phyloP scores from a whole-genome alignment of 1,139 yeast genomes.

The Candida sojae region DNA sequence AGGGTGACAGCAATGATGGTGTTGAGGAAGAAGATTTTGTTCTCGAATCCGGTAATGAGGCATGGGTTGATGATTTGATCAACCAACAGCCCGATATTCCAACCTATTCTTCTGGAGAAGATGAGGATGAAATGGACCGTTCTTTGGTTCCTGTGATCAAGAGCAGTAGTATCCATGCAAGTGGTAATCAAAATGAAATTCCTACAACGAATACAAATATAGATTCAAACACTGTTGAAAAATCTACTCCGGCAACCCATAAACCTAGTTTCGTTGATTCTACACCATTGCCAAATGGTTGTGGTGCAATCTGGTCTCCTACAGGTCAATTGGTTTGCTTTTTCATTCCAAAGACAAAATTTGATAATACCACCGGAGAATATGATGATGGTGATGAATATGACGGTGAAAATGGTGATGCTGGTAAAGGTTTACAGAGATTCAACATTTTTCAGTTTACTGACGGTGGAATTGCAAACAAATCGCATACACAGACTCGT shows the following conservation, averaged over 20 bases:
- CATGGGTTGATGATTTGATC: conserved; percentile 48
- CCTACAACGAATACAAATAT: background rate
- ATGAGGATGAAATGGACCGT: conserved; percentile 19
- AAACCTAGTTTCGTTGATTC: conserved; percentile 52
- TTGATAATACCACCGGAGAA: conserved; percentile 10
- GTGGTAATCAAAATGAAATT: too few species aligned
- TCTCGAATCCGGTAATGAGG: conserved; percentile 42
- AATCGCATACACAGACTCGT: conserved; percentile 16
- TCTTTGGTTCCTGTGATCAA: conserved; percentile 26
- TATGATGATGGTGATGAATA: conserved; percentile 23
- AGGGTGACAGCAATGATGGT: conserved; percentile 21
- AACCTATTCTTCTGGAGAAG: conserved; percentile 29
- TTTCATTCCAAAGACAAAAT: conserved; percentile 58
- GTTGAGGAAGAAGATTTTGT: conserved; percentile 20
- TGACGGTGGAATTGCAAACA: conserved; percentile 38
- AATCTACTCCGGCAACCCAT: background rate
- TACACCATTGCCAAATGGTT: conserved; percentile 89
- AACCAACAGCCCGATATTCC: conserved; percentile 35
- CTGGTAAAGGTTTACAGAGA: conserved; percentile 27
- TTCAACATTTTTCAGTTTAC: conserved; percentile 41
- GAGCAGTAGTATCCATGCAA: conserved; percentile 5
- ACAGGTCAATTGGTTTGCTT: conserved; percentile 82
- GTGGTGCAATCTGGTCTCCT: conserved; percentile 88
- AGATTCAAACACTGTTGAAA: background rate
- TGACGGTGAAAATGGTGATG: conserved; percentile 13